phyloP scores from a whole-genome alignment of 805 yeast species.

The Saturnispora sekii region DNA sequence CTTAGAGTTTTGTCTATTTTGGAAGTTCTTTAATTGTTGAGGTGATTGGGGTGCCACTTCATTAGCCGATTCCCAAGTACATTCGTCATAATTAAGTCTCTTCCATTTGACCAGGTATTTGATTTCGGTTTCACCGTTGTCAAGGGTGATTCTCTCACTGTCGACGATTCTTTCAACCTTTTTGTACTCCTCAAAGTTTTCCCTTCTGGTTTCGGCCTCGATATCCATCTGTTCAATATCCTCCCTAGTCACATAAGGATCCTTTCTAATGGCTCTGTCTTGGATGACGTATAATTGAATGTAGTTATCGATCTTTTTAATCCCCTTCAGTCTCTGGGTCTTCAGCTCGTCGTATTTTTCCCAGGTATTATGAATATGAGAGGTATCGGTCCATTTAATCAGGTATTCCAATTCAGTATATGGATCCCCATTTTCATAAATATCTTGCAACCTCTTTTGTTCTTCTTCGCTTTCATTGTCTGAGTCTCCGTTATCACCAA shows the following conservation, averaged over 20 bases:
- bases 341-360: slow-evolving; percentile 52
- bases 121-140: slow-evolving; percentile 55
- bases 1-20: slow-evolving; percentile 71
- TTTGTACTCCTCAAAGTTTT: slow-evolving; percentile 74
- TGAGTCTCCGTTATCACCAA: slow-evolving; percentile 21
- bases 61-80: slow-evolving; percentile 94
- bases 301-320: slow-evolving; percentile 82
- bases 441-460: slow-evolving; percentile 14
- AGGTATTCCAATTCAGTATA: slow-evolving; percentile 49
- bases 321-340: slow-evolving; percentile 48
- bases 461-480: slow-evolving; percentile 28
- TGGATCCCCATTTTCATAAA: slow-evolving; percentile 31
- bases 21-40: slow-evolving; percentile 71
- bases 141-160: slow-evolving; percentile 58
- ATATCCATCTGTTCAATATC: slow-evolving; percentile 91
- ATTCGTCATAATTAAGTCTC: slow-evolving; percentile 85
- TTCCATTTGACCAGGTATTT: slow-evolving; percentile 91
- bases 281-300: slow-evolving; percentile 64
- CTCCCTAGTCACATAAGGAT: slow-evolving; percentile 77
- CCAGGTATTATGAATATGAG: slow-evolving; percentile 96
- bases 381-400: slow-evolving; percentile 79
- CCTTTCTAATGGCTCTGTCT: slow-evolving; percentile 69
- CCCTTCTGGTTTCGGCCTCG: slow-evolving; percentile 76
- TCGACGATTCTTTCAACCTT: slow-evolving; percentile 86
- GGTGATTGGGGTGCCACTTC: slow-evolving; percentile 81